Percentiles rank a stretch among this genome's conserved stretches.
These are phyloP conservation scores for Daphne laureola DNA, from an alignment of 441 rosid species.

Conservation along the genomic window DNA sequence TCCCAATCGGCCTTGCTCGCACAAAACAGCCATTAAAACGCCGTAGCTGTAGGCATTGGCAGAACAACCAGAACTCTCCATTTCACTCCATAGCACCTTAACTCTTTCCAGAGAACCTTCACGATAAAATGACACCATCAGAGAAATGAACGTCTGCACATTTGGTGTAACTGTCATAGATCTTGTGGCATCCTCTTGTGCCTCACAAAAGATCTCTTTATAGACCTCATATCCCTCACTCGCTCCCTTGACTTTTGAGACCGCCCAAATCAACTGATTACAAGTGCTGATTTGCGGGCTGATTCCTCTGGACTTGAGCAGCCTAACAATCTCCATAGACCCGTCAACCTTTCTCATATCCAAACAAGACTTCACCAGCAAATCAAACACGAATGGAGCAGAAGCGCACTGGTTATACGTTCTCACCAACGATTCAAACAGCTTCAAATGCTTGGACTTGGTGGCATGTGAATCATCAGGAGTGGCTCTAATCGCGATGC, in stretches of 20 bases:
- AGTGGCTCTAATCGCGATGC: constrained; percentile 34
- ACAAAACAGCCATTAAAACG: constrained; percentile 44
- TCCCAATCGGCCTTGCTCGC: constrained; percentile 41
- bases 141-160: constrained; percentile 50
- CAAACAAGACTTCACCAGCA: constrained; percentile 55
- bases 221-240: constrained; percentile 39
- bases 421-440: constrained; percentile 41
- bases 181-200: constrained; percentile 19
- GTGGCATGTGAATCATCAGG: background rate
- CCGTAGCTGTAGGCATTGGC: constrained; percentile 43
- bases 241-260: constrained; percentile 36
- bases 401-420: constrained; percentile 68
- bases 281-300: constrained; percentile 44
- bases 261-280: constrained; percentile 41
- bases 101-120: constrained; percentile 53
- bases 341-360: constrained; percentile 50
- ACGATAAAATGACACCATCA: constrained; percentile 53
- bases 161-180: constrained; percentile 31
- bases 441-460: constrained; percentile 19
- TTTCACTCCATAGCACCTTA: constrained; percentile 55
- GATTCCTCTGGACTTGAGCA: constrained; percentile 53
- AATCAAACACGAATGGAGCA: constrained; percentile 76
- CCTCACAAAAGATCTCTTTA: constrained; percentile 35
- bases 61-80: constrained; percentile 34
- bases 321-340: constrained; percentile 41